Percentiles rank a stretch among this genome's conserved stretches.
Evolutionary conservation across 805 yeast genomes (phyloP).

Genomic region (Saturnispora besseyi): DNA sequence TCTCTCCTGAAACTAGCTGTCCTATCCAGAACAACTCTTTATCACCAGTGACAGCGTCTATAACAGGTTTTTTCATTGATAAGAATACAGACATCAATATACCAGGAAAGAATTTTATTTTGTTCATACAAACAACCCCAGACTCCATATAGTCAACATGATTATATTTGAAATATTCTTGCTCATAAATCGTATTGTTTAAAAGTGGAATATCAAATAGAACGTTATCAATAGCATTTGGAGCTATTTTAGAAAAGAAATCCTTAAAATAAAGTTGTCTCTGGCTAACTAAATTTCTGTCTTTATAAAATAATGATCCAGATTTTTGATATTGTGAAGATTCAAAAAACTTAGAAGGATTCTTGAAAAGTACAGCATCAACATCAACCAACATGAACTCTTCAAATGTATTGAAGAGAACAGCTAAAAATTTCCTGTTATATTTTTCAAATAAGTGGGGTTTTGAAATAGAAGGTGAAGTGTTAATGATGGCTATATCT

Average conservation of each 20-base stretch:
- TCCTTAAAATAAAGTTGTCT: slow-evolving; percentile 29
- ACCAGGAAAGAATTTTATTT: slow-evolving; percentile 38
- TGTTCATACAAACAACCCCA: slow-evolving; percentile 38
- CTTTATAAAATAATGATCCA: slow-evolving; percentile 41
- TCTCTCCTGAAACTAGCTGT: slow-evolving; percentile 46
- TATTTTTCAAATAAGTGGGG: slow-evolving; percentile 16
- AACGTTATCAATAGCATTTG: slow-evolving; percentile 31
- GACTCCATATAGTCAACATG: slow-evolving; percentile 39
- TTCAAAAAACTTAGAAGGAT: slow-evolving; percentile 29
- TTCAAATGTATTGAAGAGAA: slow-evolving; percentile 48
- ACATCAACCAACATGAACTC: slow-evolving; percentile 44
- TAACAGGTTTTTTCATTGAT: slow-evolving; percentile 32
- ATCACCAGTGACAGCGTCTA: slow-evolving; percentile 60
- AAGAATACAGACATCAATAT: slow-evolving; percentile 34
- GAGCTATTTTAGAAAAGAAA: slow-evolving; percentile 38
- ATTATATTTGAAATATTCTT: slow-evolving; percentile 32
- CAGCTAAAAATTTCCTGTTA: slow-evolving; percentile 42
- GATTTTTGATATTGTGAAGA: slow-evolving; percentile 28
- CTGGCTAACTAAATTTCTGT: slow-evolving; percentile 26
- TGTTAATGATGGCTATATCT: slow-evolving; percentile 24
- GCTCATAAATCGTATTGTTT: slow-evolving; percentile 26
- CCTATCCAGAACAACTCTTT: slow-evolving; percentile 72
- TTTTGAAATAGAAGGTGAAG: slow-evolving; percentile 15
- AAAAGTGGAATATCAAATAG: slow-evolving; percentile 31
- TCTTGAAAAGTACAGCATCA: slow-evolving; percentile 34